Evolutionary conservation across 192 early-diverging fungal species (phyloP).

Genomic region (Mycoemilia scoparia): DNA sequence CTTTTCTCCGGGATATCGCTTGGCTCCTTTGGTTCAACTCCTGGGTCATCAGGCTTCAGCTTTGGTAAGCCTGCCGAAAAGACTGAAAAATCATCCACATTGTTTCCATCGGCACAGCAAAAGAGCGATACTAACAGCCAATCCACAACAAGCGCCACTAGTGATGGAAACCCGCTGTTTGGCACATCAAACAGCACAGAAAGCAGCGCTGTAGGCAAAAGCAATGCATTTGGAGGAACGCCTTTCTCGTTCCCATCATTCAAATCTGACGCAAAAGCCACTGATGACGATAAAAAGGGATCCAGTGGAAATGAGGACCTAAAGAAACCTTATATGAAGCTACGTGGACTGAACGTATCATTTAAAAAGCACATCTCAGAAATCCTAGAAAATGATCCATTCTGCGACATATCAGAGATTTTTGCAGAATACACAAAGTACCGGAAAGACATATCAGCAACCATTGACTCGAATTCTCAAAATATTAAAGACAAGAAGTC

Average conservation of each 20-base stretch:
- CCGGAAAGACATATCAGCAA: constrained; percentile 9
- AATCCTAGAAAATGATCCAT: constrained; percentile 12
- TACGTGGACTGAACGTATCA: constrained; percentile 28
- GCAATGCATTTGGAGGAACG: no score
- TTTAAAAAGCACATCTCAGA: constrained; percentile 17
- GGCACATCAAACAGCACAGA: neutral
- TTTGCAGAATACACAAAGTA: constrained; percentile 19
- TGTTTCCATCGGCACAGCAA: neutral
- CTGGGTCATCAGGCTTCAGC: constrained; percentile 15
- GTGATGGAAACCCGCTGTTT: neutral
- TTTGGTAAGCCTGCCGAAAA: constrained; percentile 6
- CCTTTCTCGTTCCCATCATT: no score
- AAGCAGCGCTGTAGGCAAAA: neutral
- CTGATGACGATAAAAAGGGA: neutral
- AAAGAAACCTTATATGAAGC: constrained; percentile 11
- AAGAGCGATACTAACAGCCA: constrained; percentile 16
- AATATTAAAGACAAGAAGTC: neutral
- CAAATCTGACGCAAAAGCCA: no score
- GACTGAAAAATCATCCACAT: neutral
- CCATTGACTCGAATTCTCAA: neutral
- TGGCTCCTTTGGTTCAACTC: constrained; percentile 2
- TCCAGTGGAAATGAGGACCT: constrained; percentile 3
- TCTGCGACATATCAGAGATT: constrained; percentile 21
- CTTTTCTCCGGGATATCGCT: neutral
- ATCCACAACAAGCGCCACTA: constrained; percentile 18